Evolutionary conservation across 306 rosid genomes (phyloP).

Genomic region (Carpinus viminea): DNA sequence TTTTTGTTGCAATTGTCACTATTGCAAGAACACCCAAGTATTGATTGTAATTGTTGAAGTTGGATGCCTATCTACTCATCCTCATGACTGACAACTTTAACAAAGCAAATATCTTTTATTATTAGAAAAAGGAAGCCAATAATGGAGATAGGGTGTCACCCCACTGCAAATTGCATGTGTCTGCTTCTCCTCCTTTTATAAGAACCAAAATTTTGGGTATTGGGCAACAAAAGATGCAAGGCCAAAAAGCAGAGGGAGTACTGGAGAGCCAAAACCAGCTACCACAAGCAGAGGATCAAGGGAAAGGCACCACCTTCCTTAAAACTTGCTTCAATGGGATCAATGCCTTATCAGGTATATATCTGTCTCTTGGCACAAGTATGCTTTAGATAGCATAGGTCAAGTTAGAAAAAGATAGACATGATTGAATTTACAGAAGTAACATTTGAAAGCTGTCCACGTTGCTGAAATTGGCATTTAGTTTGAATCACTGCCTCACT

Average conservation of each 20-base stretch:
- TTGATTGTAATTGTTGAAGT: not conserved
- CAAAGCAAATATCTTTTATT: no score
- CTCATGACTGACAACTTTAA: no score
- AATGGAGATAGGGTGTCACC: not conserved
- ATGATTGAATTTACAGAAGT: not conserved
- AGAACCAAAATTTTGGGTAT: not conserved
- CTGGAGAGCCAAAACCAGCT: slow-evolving; percentile 57
- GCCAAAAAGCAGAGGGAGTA: slow-evolving; percentile 12
- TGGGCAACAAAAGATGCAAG: not conserved
- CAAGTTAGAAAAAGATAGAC: not conserved
- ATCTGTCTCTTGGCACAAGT: not conserved
- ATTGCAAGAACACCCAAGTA: not conserved
- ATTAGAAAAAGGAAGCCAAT: not conserved
- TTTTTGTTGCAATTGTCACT: not conserved
- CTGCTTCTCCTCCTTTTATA: not conserved
- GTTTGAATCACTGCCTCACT: not conserved
- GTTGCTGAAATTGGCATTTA: not conserved
- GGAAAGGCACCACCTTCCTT: slow-evolving; percentile 50
- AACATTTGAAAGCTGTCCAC: not conserved
- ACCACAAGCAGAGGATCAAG: slow-evolving; percentile 26
- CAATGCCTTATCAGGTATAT: slow-evolving; percentile 65
- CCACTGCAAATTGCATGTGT: not conserved
- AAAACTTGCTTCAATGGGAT: slow-evolving; percentile 75
- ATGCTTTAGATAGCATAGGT: not conserved
- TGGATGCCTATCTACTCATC: not conserved